Evolutionary conservation across 2,329 filamentous ascomycete genomes (phyloP).

Genomic region (Alternaria conjuncta): DNA sequence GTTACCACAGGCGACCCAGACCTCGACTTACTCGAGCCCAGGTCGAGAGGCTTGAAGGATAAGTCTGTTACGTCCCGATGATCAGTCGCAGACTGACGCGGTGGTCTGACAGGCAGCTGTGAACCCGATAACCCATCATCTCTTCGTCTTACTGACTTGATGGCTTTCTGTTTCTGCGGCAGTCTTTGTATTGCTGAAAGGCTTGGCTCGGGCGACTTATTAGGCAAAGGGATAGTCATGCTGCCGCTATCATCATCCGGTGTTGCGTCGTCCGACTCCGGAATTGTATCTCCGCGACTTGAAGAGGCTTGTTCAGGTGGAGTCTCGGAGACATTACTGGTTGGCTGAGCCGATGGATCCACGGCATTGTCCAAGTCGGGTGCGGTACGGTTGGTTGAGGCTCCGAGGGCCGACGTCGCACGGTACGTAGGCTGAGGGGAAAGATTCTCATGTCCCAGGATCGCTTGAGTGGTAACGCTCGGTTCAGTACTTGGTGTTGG

Average conservation of each 20-base stretch:
- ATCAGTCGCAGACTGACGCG: not conserved
- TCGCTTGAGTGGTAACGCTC: not conserved
- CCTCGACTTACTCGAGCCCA: not conserved
- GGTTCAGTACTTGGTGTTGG: not conserved
- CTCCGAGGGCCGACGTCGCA: not conserved
- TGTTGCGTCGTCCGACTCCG: slow-evolving; percentile 3
- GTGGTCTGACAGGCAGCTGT: not conserved
- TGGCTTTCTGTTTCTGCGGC: slow-evolving; percentile 4
- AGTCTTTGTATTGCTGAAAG: not conserved
- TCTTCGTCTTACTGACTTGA: slow-evolving; percentile 9
- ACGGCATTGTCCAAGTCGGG: not conserved
- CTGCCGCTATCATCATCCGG: not conserved
- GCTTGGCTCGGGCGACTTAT: not conserved
- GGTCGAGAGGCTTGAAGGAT: not conserved
- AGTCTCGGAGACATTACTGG: slow-evolving; percentile 11
- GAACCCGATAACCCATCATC: not conserved
- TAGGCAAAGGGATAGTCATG: not conserved
- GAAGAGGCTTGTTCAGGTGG: slow-evolving; percentile 15
- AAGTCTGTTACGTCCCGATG: not conserved
- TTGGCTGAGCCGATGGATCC: slow-evolving; percentile 1
- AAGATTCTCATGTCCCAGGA: not conserved
- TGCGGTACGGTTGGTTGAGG: not conserved
- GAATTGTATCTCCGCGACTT: slow-evolving; percentile 7
- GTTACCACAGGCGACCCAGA: not conserved
- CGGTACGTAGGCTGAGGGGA: not conserved